phyloP scores from a whole-genome alignment of 441 rosid species.

The Aquilaria agallochum region DNA sequence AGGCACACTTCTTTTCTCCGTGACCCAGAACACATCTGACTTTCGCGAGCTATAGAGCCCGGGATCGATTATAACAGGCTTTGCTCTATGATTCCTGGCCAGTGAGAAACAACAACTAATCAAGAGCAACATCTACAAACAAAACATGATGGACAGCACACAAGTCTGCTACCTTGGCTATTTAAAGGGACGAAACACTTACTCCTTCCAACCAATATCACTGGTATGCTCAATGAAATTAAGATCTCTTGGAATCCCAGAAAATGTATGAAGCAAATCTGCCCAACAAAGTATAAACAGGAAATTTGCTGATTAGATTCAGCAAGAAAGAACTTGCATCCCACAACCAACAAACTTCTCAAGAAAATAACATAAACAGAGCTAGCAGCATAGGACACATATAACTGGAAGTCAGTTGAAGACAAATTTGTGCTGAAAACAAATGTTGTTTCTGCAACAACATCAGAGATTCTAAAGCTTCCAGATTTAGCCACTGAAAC shows the following conservation, averaged over 20 bases:
- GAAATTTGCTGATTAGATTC: conserved; percentile 9
- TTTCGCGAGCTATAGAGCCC: conserved; percentile 57
- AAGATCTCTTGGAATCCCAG: conserved; percentile 50
- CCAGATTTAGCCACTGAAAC: too few relatives aligned
- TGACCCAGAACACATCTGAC: conserved; percentile 72
- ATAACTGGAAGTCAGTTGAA: too few relatives aligned
- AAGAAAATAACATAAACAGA: not conserved
- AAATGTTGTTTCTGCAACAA: too few relatives aligned
- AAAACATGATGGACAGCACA: not conserved
- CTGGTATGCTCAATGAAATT: conserved; percentile 82
- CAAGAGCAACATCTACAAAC: conserved; percentile 4
- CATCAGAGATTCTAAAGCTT: too few relatives aligned
- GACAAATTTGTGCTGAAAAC: too few relatives aligned
- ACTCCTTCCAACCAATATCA: conserved; percentile 87
- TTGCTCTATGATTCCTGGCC: conserved; percentile 68
- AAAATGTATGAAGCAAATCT: conserved; percentile 64
- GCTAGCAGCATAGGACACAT: not conserved
- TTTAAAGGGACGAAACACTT: conserved; percentile 14
- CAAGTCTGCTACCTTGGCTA: not conserved
- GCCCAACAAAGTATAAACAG: conserved; percentile 13
- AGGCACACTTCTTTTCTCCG: conserved; percentile 58
- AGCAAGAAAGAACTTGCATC: not conserved
- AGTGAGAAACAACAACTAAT: conserved; percentile 5
- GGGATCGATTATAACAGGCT: conserved; percentile 83
- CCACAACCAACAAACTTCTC: not conserved